Percentiles rank a stretch among this genome's conserved stretches.
phyloP scores from a whole-genome alignment of 768 basidiomycete genomes.

The Pleurotus pulmonarius region DNA sequence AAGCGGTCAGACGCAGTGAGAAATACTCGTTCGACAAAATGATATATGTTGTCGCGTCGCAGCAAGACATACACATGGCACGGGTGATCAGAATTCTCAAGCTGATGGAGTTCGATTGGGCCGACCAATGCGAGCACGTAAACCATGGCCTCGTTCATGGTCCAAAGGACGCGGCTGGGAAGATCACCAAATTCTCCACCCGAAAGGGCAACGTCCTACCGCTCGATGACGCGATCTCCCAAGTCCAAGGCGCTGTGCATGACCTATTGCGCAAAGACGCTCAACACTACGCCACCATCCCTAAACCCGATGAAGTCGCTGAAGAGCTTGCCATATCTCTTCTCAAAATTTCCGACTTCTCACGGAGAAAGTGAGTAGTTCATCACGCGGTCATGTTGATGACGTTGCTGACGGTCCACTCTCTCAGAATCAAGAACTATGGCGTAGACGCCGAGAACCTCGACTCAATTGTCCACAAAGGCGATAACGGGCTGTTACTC shows the following conservation, averaged over 20 bases:
- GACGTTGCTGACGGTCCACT: background rate
- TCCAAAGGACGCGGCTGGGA: background rate
- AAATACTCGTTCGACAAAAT: constrained; percentile 70
- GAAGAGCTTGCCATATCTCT: constrained; percentile 1
- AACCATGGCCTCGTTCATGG: constrained; percentile 4
- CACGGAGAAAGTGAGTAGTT: background rate
- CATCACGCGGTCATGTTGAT: background rate
- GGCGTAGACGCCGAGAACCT: background rate
- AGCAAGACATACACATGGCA: constrained; percentile 13
- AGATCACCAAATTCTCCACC: background rate
- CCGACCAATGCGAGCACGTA: background rate
- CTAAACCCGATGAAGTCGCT: background rate
- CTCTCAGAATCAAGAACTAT: background rate
- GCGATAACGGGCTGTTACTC: background rate
- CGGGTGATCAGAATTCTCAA: constrained; percentile 23
- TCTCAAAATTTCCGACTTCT: constrained; percentile 4
- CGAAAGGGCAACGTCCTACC: background rate
- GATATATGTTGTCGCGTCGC: constrained; percentile 38
- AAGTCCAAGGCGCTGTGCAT: background rate
- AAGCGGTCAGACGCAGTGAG: constrained; percentile 65
- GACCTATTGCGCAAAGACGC: background rate
- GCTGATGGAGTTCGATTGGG: background rate
- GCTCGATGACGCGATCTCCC: background rate
- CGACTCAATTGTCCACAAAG: background rate
- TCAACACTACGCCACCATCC: background rate